Conservation (phyloP, 345 rosid species). For the Durio zibethinus region DNA sequence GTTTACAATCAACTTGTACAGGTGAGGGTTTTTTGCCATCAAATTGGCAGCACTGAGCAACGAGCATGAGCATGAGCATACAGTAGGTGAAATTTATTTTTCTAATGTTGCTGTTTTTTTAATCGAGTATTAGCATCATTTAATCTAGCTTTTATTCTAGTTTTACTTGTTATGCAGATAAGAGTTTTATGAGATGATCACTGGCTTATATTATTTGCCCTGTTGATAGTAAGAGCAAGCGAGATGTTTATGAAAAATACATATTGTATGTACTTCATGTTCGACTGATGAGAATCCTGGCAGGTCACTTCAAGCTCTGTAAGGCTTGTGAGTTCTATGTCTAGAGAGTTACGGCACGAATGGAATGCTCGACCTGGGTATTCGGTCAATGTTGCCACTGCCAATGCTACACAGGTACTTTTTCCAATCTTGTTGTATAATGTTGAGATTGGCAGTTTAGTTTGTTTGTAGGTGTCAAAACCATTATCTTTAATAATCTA, state of each 20-base stretch:
- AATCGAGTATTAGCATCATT: background rate
- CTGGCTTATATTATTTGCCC: background rate
- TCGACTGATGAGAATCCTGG: conserved; percentile 14
- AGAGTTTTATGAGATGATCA: background rate
- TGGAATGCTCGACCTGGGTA: conserved; percentile 81
- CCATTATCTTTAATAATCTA: background rate
- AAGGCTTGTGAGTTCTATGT: conserved; percentile 68
- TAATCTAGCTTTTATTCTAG: background rate
- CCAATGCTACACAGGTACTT: conserved; percentile 86
- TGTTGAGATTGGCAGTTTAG: background rate
- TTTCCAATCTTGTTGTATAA: conserved; percentile 2
- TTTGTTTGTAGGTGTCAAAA: background rate
- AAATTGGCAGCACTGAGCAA: background rate
- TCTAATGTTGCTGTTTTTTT: background rate
- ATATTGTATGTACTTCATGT: conserved; percentile 9
- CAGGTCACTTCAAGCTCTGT: conserved; percentile 91
- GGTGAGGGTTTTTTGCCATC: conserved; percentile 33
- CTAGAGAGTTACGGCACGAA: conserved; percentile 66
- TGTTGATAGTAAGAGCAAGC: background rate
- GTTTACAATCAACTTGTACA: conserved; percentile 87
- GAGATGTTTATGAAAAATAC: background rate
- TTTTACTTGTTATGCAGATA: background rate
- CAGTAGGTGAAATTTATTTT: background rate
- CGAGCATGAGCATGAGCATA: background rate
- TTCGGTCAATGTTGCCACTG: conserved; percentile 89